Percentiles rank a stretch among this genome's conserved stretches.
Conservation (phyloP, 2,329 filamentous ascomycete species). For the Fusarium stilboides region DNA sequence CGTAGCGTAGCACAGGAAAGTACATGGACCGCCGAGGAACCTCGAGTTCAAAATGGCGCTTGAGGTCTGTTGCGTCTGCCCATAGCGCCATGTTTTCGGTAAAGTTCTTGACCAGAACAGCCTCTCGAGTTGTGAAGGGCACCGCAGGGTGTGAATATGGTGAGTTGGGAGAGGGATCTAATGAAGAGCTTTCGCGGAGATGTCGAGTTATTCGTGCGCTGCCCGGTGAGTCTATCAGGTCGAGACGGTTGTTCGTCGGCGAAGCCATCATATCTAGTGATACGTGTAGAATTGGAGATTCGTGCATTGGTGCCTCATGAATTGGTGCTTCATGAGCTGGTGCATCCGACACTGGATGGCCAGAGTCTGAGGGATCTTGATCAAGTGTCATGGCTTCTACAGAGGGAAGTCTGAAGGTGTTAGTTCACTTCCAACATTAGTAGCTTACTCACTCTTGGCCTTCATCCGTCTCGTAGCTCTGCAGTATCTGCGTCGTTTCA, state of each 20-base stretch:
- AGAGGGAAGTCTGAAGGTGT: background rate
- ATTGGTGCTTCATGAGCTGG: background rate
- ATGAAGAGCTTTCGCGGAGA: background rate
- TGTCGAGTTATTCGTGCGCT: background rate
- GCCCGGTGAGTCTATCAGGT: background rate
- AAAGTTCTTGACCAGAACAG: background rate
- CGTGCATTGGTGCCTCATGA: background rate
- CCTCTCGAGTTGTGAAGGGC: constrained; percentile 1
- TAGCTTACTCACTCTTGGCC: background rate
- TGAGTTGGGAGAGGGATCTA: background rate
- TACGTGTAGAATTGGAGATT: background rate
- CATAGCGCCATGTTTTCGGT: constrained; percentile 1
- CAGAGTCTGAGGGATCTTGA: background rate
- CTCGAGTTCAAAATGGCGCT: constrained; percentile 4
- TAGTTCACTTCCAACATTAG: background rate
- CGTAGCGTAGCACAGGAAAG: constrained; percentile 1
- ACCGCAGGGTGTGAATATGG: background rate
- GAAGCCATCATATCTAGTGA: background rate
- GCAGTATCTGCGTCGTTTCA: background rate
- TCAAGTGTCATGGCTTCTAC: background rate
- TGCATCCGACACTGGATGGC: background rate
- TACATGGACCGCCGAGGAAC: constrained; percentile 3
- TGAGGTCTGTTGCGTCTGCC: constrained; percentile 3
- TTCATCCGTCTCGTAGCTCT: constrained; percentile 2
- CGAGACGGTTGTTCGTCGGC: background rate